Evolutionary conservation across 2,329 filamentous ascomycete genomes (phyloP).

Genomic region (Ramichloridium luteum): DNA sequence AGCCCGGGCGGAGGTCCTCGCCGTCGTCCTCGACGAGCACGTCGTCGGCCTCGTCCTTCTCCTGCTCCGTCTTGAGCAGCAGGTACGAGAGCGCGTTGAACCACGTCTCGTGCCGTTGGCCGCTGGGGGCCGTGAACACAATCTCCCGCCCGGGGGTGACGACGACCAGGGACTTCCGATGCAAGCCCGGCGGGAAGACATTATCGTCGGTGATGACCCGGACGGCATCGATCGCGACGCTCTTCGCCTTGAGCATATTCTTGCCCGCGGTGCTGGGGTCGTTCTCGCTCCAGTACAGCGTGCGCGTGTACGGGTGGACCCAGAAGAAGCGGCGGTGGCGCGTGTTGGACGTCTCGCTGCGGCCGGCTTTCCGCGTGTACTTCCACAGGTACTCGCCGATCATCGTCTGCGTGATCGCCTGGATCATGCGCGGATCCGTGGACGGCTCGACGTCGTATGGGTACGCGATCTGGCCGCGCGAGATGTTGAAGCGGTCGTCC

Average conservation of each 20-base stretch:
- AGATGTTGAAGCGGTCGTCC: slow-evolving; percentile 78
- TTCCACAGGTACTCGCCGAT: slow-evolving; percentile 99
- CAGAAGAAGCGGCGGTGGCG: slow-evolving; percentile 95
- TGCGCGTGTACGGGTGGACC: slow-evolving; percentile 95
- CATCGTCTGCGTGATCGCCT: slow-evolving; percentile 98
- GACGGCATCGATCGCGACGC: slow-evolving; percentile 84
- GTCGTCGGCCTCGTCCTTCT: slow-evolving; percentile 37
- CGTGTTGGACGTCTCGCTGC: slow-evolving; percentile 75
- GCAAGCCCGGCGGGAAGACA: slow-evolving; percentile 83
- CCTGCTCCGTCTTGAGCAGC: slow-evolving; percentile 56
- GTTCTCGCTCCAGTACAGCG: slow-evolving; percentile 88
- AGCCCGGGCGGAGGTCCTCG: slow-evolving; percentile 68
- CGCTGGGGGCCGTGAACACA: slow-evolving; percentile 89
- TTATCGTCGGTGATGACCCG: slow-evolving; percentile 90
- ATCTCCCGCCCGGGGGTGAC: slow-evolving; percentile 78
- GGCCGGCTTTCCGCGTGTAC: slow-evolving; percentile 89
- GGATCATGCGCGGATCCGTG: slow-evolving; percentile 95
- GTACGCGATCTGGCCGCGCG: slow-evolving; percentile 39
- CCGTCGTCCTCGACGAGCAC: slow-evolving; percentile 46
- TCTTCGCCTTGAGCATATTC: slow-evolving; percentile 69
- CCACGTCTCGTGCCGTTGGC: slow-evolving; percentile 94
- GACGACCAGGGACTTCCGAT: slow-evolving; percentile 85
- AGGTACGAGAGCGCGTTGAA: slow-evolving; percentile 94
- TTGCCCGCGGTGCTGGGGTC: slow-evolving; percentile 74
- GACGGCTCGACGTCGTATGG: slow-evolving; percentile 49